Base-by-base conservation (phyloP, 2,329 filamentous ascomycete species). In the Colletotrichum tropicicola region DNA sequence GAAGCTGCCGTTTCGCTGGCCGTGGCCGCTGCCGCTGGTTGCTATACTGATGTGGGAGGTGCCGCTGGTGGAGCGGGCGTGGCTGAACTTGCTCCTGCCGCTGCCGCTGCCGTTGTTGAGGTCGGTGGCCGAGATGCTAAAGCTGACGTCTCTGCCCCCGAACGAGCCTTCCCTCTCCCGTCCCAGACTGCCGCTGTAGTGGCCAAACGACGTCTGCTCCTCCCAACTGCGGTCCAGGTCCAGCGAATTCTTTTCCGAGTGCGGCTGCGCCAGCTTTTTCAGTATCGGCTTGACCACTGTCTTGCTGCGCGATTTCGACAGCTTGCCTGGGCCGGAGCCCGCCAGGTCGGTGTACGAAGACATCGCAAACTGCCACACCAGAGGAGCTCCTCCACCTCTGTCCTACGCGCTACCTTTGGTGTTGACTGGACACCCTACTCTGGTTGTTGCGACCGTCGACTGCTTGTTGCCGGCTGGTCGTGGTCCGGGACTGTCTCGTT, bases 221-320 rank as follows among this genome's bases (percentile, higher is more conserved):
- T 65, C 61, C 74, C 74, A 48, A 13, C 82, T 80, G 45, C 87
- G 83, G 72, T 89, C 85, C 67, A 90, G 74, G 70, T 91, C 88
- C 65, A 90, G 75, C 47, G 88, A 90, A 71, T 83, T 88, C 78
- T 88, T 89, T 68, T 88, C 86, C 69, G 85, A 88, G 51, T 84
- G 80, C 35, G 81, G 77, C 65, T 84, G 80, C 37, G 81, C 77
- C 65, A 85, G 73, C 73, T 89, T 89, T 74, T 88, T 89, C 56
- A 90, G 77, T 45, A 90, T 89, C 9, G 88, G 88, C 75, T 89
- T 89, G 68, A 88, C 85, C 64, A 80, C 79, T 63, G 78, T 78
- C 69, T 82, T 83, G 56, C 77, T 75, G 69, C 80, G 79, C 53
- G 80, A 71, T 73, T 87, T 87, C 71, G 79, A 76, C 63, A 78